Conservation (phyloP, 1,284 basidiomycete genomes). For the Athelia psychrophila region DNA sequence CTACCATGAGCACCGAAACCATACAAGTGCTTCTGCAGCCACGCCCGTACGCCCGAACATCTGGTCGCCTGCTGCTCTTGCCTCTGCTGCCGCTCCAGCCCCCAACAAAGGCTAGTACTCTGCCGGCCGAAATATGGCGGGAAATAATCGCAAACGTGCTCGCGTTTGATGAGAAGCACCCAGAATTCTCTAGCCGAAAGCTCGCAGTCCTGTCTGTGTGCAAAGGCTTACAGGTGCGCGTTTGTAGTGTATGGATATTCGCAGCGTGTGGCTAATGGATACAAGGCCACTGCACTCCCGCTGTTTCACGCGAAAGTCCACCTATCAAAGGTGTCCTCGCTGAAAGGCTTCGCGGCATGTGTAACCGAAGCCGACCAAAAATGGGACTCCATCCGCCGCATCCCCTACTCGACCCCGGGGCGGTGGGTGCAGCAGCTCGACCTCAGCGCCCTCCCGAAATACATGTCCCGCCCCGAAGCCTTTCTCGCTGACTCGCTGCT, state of each 20-base stretch:
- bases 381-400: constrained; percentile 84
- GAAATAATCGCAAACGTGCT: constrained; percentile 55
- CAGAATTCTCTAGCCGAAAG: too few relatives aligned
- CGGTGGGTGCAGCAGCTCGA: constrained; percentile 79
- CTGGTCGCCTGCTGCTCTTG: constrained; percentile 63
- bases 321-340: constrained; percentile 40
- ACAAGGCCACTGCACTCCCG: constrained; percentile 66
- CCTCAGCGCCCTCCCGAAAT: constrained; percentile 49
- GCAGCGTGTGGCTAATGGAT: constrained; percentile 3
- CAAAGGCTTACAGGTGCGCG: constrained; percentile 67
- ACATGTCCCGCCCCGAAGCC: constrained; percentile 40
- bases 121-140: constrained; percentile 74
- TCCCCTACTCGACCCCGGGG: constrained; percentile 80
- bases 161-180: constrained; percentile 13
- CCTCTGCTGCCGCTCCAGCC: constrained; percentile 59
- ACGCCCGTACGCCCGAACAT: constrained; percentile 34
- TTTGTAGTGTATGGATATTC: constrained; percentile 3
- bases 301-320: constrained; percentile 62
- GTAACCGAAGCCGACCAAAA: constrained; percentile 64
- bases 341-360: constrained; percentile 55
- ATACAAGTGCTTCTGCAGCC: constrained; percentile 31
- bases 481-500: constrained; percentile 59
- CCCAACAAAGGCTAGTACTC: constrained; percentile 42
- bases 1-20: constrained; percentile 1
- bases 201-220: constrained; percentile 58